Evolutionary conservation across 306 rosid species (phyloP).

Genomic region (Abrus precatorius): DNA sequence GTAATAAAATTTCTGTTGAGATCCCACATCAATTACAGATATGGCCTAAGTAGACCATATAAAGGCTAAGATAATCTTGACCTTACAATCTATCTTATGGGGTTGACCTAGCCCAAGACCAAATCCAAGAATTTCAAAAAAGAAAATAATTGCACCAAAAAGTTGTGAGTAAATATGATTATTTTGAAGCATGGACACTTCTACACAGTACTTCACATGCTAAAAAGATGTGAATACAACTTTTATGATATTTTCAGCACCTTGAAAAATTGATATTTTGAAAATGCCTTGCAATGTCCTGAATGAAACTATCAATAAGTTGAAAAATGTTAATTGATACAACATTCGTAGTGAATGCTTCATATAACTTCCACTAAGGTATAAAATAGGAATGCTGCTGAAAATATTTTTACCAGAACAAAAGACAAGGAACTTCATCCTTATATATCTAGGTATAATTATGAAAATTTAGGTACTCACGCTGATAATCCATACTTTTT

Average conservation of each 20-base stretch:
- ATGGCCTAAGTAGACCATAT: no score
- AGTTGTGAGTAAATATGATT: not conserved
- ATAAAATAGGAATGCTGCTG: slow-evolving; percentile 1
- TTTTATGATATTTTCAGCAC: slow-evolving; percentile 3
- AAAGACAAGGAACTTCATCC: slow-evolving; percentile 19
- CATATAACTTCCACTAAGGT: slow-evolving; percentile 2
- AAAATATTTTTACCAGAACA: slow-evolving; percentile 12
- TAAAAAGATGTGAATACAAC: not conserved
- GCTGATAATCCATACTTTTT: slow-evolving; percentile 72
- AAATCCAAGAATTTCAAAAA: not conserved
- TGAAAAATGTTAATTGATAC: not conserved
- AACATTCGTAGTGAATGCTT: not conserved
- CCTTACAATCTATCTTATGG: no score
- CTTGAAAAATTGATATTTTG: slow-evolving; percentile 7
- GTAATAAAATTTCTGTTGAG: no score
- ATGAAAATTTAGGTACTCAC: slow-evolving; percentile 59
- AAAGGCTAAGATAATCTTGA: no score
- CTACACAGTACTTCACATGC: not conserved
- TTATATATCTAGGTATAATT: not conserved
- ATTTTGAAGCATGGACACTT: slow-evolving; percentile 22
- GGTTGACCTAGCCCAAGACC: no score
- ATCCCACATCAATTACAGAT: no score
- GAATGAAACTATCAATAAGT: not conserved
- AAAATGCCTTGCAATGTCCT: not conserved
- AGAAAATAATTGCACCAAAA: not conserved